Base-by-base conservation (phyloP, 306 rosid species). In the Corylus americana region DNA sequence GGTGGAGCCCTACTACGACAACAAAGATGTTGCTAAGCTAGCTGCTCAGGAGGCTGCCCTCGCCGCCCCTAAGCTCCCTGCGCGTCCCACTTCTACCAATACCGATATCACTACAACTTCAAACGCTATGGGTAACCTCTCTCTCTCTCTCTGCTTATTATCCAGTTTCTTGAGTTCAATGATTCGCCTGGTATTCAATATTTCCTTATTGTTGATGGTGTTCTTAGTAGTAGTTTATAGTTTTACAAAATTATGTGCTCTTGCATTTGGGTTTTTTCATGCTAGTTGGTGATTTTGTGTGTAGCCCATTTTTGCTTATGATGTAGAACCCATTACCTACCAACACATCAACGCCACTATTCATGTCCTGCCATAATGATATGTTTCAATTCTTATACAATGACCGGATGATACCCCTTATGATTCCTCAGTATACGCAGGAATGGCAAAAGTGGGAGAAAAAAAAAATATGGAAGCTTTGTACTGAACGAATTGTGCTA, bases 41-140 rank as follows among this genome's bases (percentile, higher is more conserved):
- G 97, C 99, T 8, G 97, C 90, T 16, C 94, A 84, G 70, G 92
- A 91, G 80, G 98, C 98, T 68, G 97, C 99, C 77, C 96, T 95
- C 77, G 93, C 91, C 9, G 98, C 98, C 48, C 98, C 99, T 61
- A 95, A 93, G 94, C 90, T 95, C 3, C 84, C 81, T 2, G 96
- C 88, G 22, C 80, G 83, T 1, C 66, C 73, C 4, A 74, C 89
- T 2, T 75, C 69, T 22, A 35, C 86, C 47, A 67, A 2, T 42
- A 9, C 13, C n/a, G 42, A 14, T 54, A 76, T 83, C 45, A 61
- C 90, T 1, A 6, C 87, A 22, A 3, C 53, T 49, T 10, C 53
- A 49, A 73, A 71, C 72, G 68, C 4, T 55, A 89, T 82, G 89
- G 94, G 92, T 92, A 81, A 42, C 45, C 45, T 42, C 45, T 42